phyloP scores from a whole-genome alignment of 805 yeast genomes.

The Scheffersomyces stipitis region DNA sequence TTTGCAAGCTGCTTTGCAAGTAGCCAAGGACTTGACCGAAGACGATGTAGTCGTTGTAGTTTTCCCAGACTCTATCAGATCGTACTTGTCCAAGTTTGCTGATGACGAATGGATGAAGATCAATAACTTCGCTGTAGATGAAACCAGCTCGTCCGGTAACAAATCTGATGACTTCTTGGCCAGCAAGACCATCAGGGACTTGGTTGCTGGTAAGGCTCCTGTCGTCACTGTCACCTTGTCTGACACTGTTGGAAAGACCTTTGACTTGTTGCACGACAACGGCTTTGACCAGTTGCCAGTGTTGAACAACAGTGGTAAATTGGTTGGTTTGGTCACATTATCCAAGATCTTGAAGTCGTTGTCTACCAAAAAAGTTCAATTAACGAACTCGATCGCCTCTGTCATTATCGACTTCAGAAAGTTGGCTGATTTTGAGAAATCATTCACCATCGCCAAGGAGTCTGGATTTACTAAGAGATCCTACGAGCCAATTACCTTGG shows the following conservation, averaged over 20 bases:
- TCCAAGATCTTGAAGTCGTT: conserved; percentile 68
- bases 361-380: conserved; percentile 57
- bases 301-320: conserved; percentile 54
- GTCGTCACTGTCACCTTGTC: conserved; percentile 69
- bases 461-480: conserved; percentile 60
- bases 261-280: conserved; percentile 67
- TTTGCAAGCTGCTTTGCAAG: conserved; percentile 72
- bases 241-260: conserved; percentile 62
- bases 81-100: conserved; percentile 82
- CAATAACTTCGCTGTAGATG: conserved; percentile 61
- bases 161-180: conserved; percentile 44
- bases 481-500: conserved; percentile 63
- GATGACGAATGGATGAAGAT: conserved; percentile 89
- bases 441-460: conserved; percentile 58
- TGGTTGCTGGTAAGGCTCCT: conserved; percentile 65
- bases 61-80: conserved; percentile 84
- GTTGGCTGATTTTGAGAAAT: conserved; percentile 64
- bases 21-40: conserved; percentile 67
- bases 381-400: conserved; percentile 54
- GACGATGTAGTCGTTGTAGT: conserved; percentile 76
- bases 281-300: conserved; percentile 89
- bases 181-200: conserved; percentile 56
- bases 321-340: conserved; percentile 74
- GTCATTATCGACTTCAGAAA: conserved; percentile 75
- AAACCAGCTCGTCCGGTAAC: conserved; percentile 37